Percentiles rank a stretch among this genome's conserved stretches.
Evolutionary conservation across 345 rosid species (phyloP).

Genomic region (Arabidopsis thaliana): DNA sequence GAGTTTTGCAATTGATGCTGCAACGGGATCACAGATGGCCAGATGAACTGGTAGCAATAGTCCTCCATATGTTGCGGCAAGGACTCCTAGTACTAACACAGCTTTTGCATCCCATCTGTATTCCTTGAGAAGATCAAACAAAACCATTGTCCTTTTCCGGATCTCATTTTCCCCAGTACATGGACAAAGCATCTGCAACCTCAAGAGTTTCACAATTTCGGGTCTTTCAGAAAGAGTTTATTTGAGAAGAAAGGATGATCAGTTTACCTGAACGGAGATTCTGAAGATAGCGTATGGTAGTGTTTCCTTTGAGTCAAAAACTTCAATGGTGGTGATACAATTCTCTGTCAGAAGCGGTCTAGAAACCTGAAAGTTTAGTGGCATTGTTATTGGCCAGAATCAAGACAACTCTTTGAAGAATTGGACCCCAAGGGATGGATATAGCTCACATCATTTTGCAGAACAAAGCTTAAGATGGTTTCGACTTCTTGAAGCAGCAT

Average conservation of each 20-base stretch:
- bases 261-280: constrained; percentile 57
- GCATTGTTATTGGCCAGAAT: constrained; percentile 11
- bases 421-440: constrained; percentile 15
- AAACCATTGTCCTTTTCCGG: constrained; percentile 55
- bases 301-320: constrained; percentile 53
- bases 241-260: constrained; percentile 20
- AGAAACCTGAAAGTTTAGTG: constrained; percentile 50
- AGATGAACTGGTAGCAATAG: constrained; percentile 62
- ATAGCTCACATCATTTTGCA: constrained; percentile 44
- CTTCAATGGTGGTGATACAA: constrained; percentile 48
- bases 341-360: constrained; percentile 24
- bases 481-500: constrained; percentile 62
- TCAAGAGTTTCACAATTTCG: constrained; percentile 17
- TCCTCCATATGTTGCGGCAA: constrained; percentile 64
- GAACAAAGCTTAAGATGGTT: constrained; percentile 55
- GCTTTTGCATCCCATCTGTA: constrained; percentile 82
- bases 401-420: constrained; percentile 2
- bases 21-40: constrained; percentile 54
- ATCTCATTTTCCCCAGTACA: constrained; percentile 48
- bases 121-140: constrained; percentile 63
- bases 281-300: constrained; percentile 51
- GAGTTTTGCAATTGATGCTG: constrained; percentile 61
- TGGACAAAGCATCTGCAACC: constrained; percentile 60
- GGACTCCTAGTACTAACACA: constrained; percentile 68
- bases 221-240: background rate